phyloP scores from a whole-genome alignment of 495 filamentous ascomycete species.

The Lepidopterella palustris region DNA sequence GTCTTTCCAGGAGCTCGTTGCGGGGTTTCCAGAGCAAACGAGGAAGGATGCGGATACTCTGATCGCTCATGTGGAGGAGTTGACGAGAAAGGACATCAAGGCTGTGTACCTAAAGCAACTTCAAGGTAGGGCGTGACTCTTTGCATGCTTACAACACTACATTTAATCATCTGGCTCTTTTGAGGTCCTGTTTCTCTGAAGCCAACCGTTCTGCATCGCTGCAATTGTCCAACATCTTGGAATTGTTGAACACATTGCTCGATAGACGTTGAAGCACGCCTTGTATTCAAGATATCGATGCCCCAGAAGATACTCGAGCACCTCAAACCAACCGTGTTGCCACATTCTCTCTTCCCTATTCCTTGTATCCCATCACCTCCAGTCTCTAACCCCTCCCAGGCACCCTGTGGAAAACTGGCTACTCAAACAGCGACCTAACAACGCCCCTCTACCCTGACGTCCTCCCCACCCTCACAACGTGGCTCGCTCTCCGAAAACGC shows the following conservation, averaged over 20 bases:
- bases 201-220: too few species aligned
- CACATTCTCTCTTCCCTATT: too few species aligned
- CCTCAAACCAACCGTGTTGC: conserved; percentile 7
- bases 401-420: conserved; percentile 62
- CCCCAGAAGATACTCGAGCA: too few species aligned
- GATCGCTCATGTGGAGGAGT: conserved; percentile 53
- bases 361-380: background rate
- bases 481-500: conserved; percentile 42
- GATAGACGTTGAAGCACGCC: too few species aligned
- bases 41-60: conserved; percentile 45
- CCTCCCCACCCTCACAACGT: conserved; percentile 46
- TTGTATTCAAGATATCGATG: too few species aligned
- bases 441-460: conserved; percentile 67
- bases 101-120: conserved; percentile 62
- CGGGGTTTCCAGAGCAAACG: conserved; percentile 57
- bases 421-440: conserved; percentile 51
- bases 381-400: conserved; percentile 36
- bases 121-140: conserved; percentile 39
- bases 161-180: background rate
- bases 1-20: conserved; percentile 50
- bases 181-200: too few species aligned
- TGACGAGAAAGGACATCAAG: conserved; percentile 61
- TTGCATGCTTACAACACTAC: background rate
- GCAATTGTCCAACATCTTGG: too few species aligned
- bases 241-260: too few species aligned